Evolutionary conservation across 305 asterid species (phyloP).

Genomic region (Fraxinus baroniana): DNA sequence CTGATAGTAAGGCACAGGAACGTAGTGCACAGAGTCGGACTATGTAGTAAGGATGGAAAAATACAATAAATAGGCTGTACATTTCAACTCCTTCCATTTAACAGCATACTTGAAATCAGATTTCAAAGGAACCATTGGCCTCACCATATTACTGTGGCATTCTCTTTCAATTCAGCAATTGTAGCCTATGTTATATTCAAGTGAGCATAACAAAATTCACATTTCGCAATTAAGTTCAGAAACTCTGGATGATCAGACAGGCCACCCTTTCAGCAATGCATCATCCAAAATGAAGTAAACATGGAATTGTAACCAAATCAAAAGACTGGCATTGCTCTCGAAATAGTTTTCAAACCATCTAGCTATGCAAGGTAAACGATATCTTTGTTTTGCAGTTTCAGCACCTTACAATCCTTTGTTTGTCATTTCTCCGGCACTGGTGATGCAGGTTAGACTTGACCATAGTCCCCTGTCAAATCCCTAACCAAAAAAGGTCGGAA

Average conservation of each 20-base stretch:
- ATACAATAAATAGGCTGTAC: not conserved
- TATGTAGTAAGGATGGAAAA: not conserved
- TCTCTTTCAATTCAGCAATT: not conserved
- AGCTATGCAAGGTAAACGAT: constrained; percentile 60
- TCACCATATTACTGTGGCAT: not conserved
- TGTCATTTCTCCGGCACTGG: constrained; percentile 77
- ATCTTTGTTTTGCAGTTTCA: constrained; percentile 46
- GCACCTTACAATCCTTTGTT: constrained; percentile 65
- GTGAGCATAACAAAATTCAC: not conserved
- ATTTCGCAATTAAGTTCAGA: constrained; percentile 3
- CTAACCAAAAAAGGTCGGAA: not conserved
- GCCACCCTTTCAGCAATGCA: constrained; percentile 6
- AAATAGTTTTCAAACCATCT: constrained; percentile 42
- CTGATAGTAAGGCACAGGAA: not conserved
- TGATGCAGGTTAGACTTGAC: constrained; percentile 48
- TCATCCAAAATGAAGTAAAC: constrained; percentile 2
- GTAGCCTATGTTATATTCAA: not conserved
- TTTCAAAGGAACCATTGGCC: not conserved
- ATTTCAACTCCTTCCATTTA: not conserved
- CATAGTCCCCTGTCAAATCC: constrained; percentile 39
- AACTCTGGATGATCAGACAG: constrained; percentile 2
- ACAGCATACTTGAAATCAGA: not conserved
- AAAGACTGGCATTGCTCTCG: not conserved
- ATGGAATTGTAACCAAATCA: constrained; percentile 15
- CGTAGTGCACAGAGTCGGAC: not conserved